Base-by-base conservation (phyloP, 495 filamentous ascomycete species). In the Halenospora varia region DNA sequence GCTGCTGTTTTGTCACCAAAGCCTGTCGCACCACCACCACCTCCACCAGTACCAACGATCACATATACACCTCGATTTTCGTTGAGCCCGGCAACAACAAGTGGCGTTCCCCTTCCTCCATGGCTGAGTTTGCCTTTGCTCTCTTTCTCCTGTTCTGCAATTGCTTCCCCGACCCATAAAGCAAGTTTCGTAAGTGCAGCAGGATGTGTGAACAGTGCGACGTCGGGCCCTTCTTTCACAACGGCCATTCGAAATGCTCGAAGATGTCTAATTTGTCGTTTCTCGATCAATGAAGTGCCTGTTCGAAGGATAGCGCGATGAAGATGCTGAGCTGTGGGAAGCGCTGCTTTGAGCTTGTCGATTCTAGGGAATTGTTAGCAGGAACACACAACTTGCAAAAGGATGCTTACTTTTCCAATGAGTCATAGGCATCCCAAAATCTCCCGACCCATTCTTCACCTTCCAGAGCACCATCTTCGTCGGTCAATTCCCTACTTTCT, bases 401-500 rank as follows among this genome's bases (percentile, higher is more conserved):
- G 39, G 26, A 17, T 18, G 68, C 75, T 73, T 71, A 85, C 83
- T 88, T 77, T 59, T 85, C 81, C 10, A 97, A 80, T 0, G 93
- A 89, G 75, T 98, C 93, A 66, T 96, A 97, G 22, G 93, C 93
- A 50, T 87, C 84, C 89, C 90, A 97, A 68, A 97, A 98, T 53
- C 94, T 82, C 15, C 73, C 71, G 18, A 88, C 79, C 81, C 81
- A 88, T 62, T 87, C 86, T 57, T 90, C 83, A 2, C 75, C 74
- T 60, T 85, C 80, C 24, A 73, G 64, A 11, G 66, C 66, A 11
- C 76, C 73, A 52, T 78, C 73, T 51, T 78, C 73, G 42, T 71
- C 66, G 1, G 73, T 73, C 48, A 73, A 62, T 23, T 74, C 66
- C 51, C 73, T 70, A 24, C 65, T 70, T 18, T 72, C 70, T 61